Conservation (phyloP, 164 flowering plant species). For the Annona cherimola region DNA sequence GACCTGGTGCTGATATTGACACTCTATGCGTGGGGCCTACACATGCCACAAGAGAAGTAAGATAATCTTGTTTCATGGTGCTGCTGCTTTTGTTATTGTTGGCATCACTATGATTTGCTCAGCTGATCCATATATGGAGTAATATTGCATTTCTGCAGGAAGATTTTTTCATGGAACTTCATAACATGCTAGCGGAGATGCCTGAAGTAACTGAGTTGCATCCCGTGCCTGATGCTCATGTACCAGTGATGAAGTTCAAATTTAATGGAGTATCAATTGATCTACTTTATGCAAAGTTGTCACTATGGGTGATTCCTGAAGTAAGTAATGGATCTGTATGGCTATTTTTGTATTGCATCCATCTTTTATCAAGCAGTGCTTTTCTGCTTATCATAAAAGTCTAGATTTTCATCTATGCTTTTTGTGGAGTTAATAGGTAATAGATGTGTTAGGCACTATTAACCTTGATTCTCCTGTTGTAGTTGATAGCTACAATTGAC, state of each 20-base stretch:
- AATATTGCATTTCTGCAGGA: slow-evolving; percentile 42
- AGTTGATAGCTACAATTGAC: no score
- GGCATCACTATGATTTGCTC: not conserved
- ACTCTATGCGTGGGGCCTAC: slow-evolving; percentile 95
- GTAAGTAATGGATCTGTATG: slow-evolving; percentile 36
- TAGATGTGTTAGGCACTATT: no score
- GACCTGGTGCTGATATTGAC: slow-evolving; percentile 99
- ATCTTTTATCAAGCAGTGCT: not conserved
- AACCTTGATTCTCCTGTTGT: no score
- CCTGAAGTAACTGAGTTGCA: slow-evolving; percentile 88
- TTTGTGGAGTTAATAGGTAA: not conserved
- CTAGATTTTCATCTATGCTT: not conserved
- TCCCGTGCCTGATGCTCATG: slow-evolving; percentile 96
- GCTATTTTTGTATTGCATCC: not conserved
- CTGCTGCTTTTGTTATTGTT: slow-evolving; percentile 3
- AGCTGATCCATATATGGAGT: slow-evolving; percentile 4
- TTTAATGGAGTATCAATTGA: slow-evolving; percentile 89
- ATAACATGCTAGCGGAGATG: slow-evolving; percentile 73
- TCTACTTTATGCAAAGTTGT: slow-evolving; percentile 77
- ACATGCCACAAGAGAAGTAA: slow-evolving; percentile 84
- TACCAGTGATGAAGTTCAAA: slow-evolving; percentile 89
- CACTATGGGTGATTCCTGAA: slow-evolving; percentile 91
- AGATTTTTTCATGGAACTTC: slow-evolving; percentile 82
- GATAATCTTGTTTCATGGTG: slow-evolving; percentile 20
- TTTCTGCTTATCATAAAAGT: not conserved